A percentile compares a stretch with the other conserved stretches of the same genome.
These are phyloP conservation scores for Backusella parvicylindrica DNA, from an alignment of 192 early-diverging fungal genomes.

Conservation along the genomic window DNA sequence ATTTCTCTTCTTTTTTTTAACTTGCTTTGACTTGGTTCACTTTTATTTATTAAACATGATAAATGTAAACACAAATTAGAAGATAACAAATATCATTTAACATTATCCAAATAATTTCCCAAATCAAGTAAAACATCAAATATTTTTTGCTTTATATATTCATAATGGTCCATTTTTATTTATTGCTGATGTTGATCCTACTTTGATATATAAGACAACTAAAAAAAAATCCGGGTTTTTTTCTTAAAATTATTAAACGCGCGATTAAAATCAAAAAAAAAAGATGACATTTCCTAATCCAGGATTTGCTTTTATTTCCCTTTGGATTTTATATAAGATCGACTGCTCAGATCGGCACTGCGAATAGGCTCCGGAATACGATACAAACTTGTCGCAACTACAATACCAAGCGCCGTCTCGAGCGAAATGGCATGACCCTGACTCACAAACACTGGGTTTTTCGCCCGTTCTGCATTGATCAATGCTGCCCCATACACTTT, in stretches of 20 bases:
- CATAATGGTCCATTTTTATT: no score
- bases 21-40: background rate
- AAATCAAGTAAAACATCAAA: background rate
- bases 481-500: slow-evolving; percentile 48
- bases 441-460: slow-evolving; percentile 88
- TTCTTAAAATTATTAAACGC: background rate
- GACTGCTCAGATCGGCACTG: slow-evolving; percentile 68
- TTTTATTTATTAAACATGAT: no score
- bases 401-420: slow-evolving; percentile 67
- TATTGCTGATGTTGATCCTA: no score
- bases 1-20: background rate
- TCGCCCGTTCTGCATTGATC: slow-evolving; percentile 38
- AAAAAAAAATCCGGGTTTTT: background rate
- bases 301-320: background rate
- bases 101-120: background rate
- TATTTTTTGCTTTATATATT: no score
- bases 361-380: slow-evolving; percentile 91
- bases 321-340: slow-evolving; percentile 43
- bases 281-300: background rate
- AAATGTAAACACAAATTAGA: background rate
- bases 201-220: no score
- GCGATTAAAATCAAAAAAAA: background rate
- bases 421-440: slow-evolving; percentile 75
- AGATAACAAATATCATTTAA: background rate
- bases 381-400: slow-evolving; percentile 53